These are phyloP conservation scores for Trichoderma sp. DNA, from an alignment of 2,329 filamentous ascomycete genomes.

Conservation along the genomic window DNA sequence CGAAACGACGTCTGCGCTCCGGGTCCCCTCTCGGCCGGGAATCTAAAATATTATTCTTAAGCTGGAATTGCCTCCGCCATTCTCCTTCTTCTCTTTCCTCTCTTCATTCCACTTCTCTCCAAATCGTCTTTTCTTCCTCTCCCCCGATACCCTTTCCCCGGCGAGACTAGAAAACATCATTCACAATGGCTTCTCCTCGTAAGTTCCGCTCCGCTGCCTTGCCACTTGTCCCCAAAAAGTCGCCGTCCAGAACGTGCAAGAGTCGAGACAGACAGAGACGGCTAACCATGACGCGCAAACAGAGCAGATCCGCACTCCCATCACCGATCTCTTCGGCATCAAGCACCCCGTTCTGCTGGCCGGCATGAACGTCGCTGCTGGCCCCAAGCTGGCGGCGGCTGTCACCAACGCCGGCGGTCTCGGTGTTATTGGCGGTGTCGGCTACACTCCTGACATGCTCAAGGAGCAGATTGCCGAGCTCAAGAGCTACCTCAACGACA, in stretches of 20 bases:
- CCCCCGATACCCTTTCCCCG: slow-evolving; percentile 31
- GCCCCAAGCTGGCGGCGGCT: slow-evolving; percentile 92
- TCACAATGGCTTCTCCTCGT: slow-evolving; percentile 79
- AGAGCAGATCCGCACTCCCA: slow-evolving; percentile 76
- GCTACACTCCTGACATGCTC: slow-evolving; percentile 97
- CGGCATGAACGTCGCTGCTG: slow-evolving; percentile 98
- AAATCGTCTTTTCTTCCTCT: background rate
- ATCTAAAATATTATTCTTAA: slow-evolving; percentile 19
- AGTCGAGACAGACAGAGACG: background rate
- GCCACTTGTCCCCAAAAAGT: background rate
- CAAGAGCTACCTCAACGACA: slow-evolving; percentile 84
- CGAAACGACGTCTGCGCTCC: slow-evolving; percentile 8
- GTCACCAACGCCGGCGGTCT: slow-evolving; percentile 97
- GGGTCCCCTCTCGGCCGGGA: slow-evolving; percentile 27
- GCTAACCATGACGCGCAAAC: slow-evolving; percentile 23
- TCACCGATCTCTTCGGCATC: slow-evolving; percentile 97
- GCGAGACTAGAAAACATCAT: slow-evolving; percentile 26
- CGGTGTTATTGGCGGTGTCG: slow-evolving; percentile 92
- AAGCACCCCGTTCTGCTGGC: slow-evolving; percentile 94
- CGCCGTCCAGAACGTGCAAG: background rate
- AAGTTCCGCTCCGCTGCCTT: slow-evolving; percentile 36
- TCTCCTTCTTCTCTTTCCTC: background rate
- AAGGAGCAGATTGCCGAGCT: slow-evolving; percentile 92
- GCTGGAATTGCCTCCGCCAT: background rate
- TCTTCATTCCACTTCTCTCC: background rate